Percentiles rank a stretch among this genome's conserved stretches.
Evolutionary conservation across 2,329 filamentous ascomycete genomes (phyloP).

Genomic region (Conoideocrella luteorostrata): DNA sequence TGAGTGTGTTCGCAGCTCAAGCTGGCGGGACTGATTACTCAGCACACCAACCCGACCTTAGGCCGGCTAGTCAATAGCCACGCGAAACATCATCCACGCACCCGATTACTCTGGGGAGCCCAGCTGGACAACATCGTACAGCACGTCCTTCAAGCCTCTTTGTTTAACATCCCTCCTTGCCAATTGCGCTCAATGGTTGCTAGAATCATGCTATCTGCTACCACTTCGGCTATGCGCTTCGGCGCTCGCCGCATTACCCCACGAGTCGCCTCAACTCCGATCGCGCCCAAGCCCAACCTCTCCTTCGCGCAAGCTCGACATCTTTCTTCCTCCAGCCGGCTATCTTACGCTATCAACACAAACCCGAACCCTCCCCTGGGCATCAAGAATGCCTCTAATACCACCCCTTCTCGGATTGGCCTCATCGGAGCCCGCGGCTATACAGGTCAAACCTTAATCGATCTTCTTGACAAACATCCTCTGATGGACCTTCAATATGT

Average conservation of each 20-base stretch:
- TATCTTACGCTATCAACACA: not conserved
- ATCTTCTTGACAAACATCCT: conserved; percentile 79
- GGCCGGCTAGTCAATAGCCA: not conserved
- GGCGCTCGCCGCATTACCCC: not conserved
- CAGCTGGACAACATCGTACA: conserved; percentile 4
- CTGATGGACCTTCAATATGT: conserved; percentile 87
- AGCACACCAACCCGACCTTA: not conserved
- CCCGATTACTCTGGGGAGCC: conserved; percentile 2
- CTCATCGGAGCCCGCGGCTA: conserved; percentile 63
- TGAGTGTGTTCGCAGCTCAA: too few relatives aligned
- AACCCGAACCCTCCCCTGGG: not conserved
- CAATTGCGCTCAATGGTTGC: conserved; percentile 14
- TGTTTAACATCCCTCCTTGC: conserved; percentile 5
- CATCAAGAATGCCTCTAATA: not conserved
- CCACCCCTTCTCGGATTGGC: not conserved
- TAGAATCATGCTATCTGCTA: not conserved
- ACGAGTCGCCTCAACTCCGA: not conserved
- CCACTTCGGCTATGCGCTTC: not conserved
- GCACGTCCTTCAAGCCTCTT: conserved; percentile 9
- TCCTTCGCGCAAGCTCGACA: not conserved
- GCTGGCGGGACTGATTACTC: not conserved
- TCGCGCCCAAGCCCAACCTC: not conserved
- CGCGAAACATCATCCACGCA: not conserved
- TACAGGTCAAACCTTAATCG: conserved; percentile 59
- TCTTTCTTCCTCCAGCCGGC: not conserved